Percentiles rank a stretch among this genome's conserved stretches.
Conservation (phyloP, 257 asterid genomes). For the Verbascum thapsus region DNA sequence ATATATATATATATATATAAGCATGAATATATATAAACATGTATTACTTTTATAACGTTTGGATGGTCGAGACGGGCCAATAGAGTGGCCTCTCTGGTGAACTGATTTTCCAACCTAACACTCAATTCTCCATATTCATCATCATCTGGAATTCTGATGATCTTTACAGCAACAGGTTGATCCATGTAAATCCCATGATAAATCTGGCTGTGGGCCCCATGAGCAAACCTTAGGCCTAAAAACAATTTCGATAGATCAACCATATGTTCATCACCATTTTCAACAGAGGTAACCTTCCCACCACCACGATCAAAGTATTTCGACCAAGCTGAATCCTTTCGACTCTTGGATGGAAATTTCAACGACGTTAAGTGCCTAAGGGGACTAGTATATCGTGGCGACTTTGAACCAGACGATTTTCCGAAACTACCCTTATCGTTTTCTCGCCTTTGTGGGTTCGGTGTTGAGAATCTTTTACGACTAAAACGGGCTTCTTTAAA, state of each 20-base stretch:
- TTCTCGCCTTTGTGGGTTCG: constrained; percentile 51
- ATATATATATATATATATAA: too few relatives aligned
- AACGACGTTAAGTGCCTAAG: constrained; percentile 47
- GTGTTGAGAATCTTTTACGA: constrained; percentile 66
- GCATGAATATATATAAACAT: too few relatives aligned
- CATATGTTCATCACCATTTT: constrained; percentile 47
- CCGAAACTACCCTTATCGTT: constrained; percentile 43
- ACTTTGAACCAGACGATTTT: constrained; percentile 40
- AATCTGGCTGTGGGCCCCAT: constrained; percentile 68
- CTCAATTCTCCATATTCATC: constrained; percentile 58
- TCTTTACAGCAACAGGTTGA: constrained; percentile 64
- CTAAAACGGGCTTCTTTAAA: constrained; percentile 73
- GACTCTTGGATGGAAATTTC: constrained; percentile 46
- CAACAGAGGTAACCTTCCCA: constrained; percentile 71
- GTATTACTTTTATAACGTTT: constrained; percentile 62
- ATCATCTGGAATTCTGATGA: constrained; percentile 62
- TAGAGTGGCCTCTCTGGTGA: constrained; percentile 60
- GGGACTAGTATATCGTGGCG: constrained; percentile 45
- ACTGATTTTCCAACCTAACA: constrained; percentile 65
- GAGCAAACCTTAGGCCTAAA: constrained; percentile 63
- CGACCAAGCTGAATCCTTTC: constrained; percentile 62
- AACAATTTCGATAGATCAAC: constrained; percentile 60
- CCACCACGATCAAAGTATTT: constrained; percentile 73
- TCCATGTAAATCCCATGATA: constrained; percentile 67
- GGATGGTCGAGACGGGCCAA: constrained; percentile 67